Base-by-base conservation (phyloP, 116 monocot species). In the Posidonia oceanica region DNA sequence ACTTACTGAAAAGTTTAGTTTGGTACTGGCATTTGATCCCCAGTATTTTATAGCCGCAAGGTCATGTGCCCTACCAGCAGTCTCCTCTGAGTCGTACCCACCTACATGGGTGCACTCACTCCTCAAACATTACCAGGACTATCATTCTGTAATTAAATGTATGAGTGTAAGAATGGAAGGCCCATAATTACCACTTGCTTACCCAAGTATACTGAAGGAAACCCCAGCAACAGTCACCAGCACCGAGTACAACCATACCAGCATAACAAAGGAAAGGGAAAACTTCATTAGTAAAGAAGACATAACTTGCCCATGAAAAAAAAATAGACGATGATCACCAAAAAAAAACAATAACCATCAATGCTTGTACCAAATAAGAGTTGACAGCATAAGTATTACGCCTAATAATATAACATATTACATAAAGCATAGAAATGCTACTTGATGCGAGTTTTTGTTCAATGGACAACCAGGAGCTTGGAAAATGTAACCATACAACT, bases 31-130 rank as follows among this genome's bases (percentile, higher is more conserved):
- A 63, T 71, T 68, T 56, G 81, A 72, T 20, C 91, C 87, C 84
- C 87, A 91, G 70, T 84, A 91, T 75, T 84, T 91, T 41, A 91
- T 78, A 69, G 82, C 90, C 58, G 90, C 90, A 76, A 87, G 84
- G 67, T 91, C 91, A 70, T 91, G 82, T 41, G 85, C 87, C 73
- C 83, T 76, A 17, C 87, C 87, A 20, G 91, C 91, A 61, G 82
- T 79, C 62, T 87, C 91, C 75, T 87, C 91, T 29, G 80, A 82
- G 54, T 83, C 83, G 81, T 91, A 85, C 60, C 85, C 86, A 52
- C 91, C 91, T 91, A 64, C 63, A 70, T 62, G 2, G 3, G 13
- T 14, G 13, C 36, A 62, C 13, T 37, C 15, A 7, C 5, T 39
- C 15, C 36, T 37, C 62, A 62, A 12, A 62, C 36, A 62, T 62